Percentiles rank a stretch among this genome's conserved stretches.
phyloP scores from a whole-genome alignment of 2,329 filamentous ascomycete genomes.

The Cordyceps militaris region DNA sequence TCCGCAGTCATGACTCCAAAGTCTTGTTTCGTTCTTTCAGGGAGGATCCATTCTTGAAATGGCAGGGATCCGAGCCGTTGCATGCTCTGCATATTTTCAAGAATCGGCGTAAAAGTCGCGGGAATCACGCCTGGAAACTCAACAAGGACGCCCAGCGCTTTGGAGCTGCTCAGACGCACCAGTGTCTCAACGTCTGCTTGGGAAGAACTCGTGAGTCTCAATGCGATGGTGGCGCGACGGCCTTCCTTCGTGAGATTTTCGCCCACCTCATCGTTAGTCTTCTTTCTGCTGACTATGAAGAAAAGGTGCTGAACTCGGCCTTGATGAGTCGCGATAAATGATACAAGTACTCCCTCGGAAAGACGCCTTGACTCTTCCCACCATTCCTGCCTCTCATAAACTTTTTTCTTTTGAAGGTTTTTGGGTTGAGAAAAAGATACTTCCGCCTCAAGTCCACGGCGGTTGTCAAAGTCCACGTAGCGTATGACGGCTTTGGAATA shows the following conservation, averaged over 20 bases:
- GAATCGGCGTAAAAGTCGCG: background rate
- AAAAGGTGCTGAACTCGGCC: conserved; percentile 1
- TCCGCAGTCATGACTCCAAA: background rate
- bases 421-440: background rate
- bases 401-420: background rate
- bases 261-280: background rate
- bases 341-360: conserved; percentile 6
- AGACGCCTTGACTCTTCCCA: conserved; percentile 6
- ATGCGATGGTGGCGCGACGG: background rate
- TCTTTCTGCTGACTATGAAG: background rate
- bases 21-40: background rate
- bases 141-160: background rate
- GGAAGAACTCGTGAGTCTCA: background rate
- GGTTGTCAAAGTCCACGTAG: background rate
- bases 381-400: background rate
- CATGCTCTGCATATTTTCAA: conserved; percentile 8
- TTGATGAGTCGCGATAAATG: background rate
- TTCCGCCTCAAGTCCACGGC: background rate
- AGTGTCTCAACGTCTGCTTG: conserved; percentile 4
- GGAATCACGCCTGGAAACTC: conserved; percentile 4
- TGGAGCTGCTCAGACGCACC: background rate
- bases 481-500: background rate
- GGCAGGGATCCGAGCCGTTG: background rate
- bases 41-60: conserved; percentile 10
- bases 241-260: background rate